Evolutionary conservation across 169 alveolate species (phyloP).

Genomic region (Neospora caninum): DNA sequence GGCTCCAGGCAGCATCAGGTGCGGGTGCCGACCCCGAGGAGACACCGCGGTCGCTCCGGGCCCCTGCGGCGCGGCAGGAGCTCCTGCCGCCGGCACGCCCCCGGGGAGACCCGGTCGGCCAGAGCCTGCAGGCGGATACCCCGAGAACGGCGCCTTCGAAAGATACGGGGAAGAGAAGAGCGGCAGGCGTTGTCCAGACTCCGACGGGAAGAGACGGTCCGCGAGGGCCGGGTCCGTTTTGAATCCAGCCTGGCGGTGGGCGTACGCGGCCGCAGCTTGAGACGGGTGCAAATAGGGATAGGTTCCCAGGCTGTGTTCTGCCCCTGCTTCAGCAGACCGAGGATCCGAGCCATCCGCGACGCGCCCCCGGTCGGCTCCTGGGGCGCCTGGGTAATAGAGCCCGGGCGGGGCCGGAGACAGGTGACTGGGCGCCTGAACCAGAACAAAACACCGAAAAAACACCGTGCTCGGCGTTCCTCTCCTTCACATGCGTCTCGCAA

Average conservation of each 20-base stretch:
- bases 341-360: not conserved
- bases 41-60: not conserved
- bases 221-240: not conserved
- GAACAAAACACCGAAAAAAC: not conserved
- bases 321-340: not conserved
- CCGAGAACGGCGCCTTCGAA: not conserved
- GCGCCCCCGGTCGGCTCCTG: not conserved
- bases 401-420: not conserved
- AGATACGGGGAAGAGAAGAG: not conserved
- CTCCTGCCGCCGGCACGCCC: not conserved
- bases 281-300: not conserved
- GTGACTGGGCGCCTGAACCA: not conserved
- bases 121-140: not conserved
- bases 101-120: not conserved
- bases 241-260: not conserved
- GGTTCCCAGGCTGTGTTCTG: not conserved
- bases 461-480: too few relatives aligned
- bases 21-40: not conserved
- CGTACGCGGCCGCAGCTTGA: not conserved
- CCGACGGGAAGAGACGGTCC: not conserved
- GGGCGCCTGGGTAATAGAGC: not conserved
- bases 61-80: not conserved
- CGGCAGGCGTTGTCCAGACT: not conserved
- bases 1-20: not conserved
- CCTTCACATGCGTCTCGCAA: too few relatives aligned